These are phyloP conservation scores for Venturia effusa DNA, from an alignment of 2,329 filamentous ascomycete species.

Conservation along the genomic window DNA sequence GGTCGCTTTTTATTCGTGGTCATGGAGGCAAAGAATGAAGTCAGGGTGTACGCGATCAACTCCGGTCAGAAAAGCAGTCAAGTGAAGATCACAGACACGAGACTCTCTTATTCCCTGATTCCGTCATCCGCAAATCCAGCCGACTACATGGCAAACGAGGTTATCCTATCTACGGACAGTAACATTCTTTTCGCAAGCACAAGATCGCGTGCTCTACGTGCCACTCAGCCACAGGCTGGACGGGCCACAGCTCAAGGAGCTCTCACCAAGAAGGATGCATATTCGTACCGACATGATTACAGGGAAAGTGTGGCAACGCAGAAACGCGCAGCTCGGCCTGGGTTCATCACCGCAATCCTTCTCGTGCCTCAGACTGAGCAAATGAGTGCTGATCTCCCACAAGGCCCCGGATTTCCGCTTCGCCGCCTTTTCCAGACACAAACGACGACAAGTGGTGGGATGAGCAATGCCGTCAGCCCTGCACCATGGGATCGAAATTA, in stretches of 20 bases:
- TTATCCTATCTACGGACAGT: background rate
- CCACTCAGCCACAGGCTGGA: background rate
- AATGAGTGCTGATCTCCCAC: background rate
- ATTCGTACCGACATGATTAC: background rate
- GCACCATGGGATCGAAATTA: conserved; percentile 80
- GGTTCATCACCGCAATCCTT: conserved; percentile 8
- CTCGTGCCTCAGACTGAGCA: background rate
- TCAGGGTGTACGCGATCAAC: conserved; percentile 61
- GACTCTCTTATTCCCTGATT: conserved; percentile 7
- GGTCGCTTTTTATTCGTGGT: conserved; percentile 73
- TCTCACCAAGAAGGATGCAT: background rate
- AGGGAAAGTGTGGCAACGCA: background rate
- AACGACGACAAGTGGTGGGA: conserved; percentile 76
- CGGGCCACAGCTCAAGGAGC: background rate
- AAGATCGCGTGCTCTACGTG: background rate
- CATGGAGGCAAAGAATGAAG: conserved; percentile 76
- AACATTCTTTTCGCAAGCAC: conserved; percentile 8
- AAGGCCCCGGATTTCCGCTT: conserved; percentile 7
- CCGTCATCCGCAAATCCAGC: background rate
- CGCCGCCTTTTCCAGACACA: conserved; percentile 1
- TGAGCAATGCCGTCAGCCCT: conserved; percentile 75
- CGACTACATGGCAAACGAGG: conserved; percentile 3
- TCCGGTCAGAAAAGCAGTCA: background rate
- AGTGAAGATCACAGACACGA: conserved; percentile 3
- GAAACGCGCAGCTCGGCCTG: background rate